phyloP scores from a whole-genome alignment of 192 early-diverging fungal species.

The Jimgerdemannia flammicorona region DNA sequence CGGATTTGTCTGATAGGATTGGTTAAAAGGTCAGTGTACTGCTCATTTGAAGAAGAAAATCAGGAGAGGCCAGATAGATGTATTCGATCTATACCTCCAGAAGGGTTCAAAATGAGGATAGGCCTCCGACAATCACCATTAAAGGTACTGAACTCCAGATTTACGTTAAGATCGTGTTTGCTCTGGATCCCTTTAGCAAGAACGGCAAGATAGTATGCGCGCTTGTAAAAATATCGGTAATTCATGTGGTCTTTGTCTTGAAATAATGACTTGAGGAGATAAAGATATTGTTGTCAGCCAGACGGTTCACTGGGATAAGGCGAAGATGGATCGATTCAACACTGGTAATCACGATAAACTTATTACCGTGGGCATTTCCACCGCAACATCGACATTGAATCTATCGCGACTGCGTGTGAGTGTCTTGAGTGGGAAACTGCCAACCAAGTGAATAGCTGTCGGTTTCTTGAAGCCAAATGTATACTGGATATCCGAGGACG shows the following conservation, averaged over 20 bases:
- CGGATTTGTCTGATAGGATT: slow-evolving; percentile 44
- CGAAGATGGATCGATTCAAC: too few species aligned
- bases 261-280: slow-evolving; percentile 53
- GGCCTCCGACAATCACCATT: slow-evolving; percentile 64
- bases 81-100: slow-evolving; percentile 31
- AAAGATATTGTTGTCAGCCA: background rate
- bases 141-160: slow-evolving; percentile 44
- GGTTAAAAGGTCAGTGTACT: background rate
- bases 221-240: slow-evolving; percentile 93
- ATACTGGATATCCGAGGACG: slow-evolving; percentile 66
- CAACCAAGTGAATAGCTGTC: slow-evolving; percentile 72
- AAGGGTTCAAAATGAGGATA: slow-evolving; percentile 54
- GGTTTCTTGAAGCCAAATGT: slow-evolving; percentile 79
- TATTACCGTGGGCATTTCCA: slow-evolving; percentile 79
- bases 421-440: slow-evolving; percentile 83
- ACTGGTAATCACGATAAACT: too few species aligned
- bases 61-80: too few species aligned
- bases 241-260: slow-evolving; percentile 94
- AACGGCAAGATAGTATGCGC: slow-evolving; percentile 86
- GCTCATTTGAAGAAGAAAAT: too few species aligned
- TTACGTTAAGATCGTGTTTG: slow-evolving; percentile 44
- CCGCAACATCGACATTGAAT: slow-evolving; percentile 85
- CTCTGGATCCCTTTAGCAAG: slow-evolving; percentile 58
- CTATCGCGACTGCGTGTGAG: slow-evolving; percentile 50
- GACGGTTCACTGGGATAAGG: too few species aligned